These are phyloP conservation scores for Lyophyllum shimeji DNA, from an alignment of 768 basidiomycete genomes.

Conservation along the genomic window DNA sequence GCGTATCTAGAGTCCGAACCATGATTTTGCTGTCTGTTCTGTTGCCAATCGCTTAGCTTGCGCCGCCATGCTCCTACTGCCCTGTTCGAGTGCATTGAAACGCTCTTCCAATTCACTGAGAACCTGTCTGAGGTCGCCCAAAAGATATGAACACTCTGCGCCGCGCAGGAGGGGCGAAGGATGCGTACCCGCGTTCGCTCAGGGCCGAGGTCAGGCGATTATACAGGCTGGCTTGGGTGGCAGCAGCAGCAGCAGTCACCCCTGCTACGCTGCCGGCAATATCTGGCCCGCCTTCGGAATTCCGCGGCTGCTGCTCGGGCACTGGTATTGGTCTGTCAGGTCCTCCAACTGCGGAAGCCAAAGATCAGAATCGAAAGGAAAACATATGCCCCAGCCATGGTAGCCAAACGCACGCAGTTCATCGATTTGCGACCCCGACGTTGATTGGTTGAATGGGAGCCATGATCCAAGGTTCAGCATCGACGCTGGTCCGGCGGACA, in stretches of 20 bases:
- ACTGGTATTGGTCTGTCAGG: conserved; percentile 57
- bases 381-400: background rate
- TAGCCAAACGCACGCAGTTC: conserved; percentile 43
- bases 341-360: conserved; percentile 56
- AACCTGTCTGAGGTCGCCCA: conserved; percentile 48
- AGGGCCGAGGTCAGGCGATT: conserved; percentile 51
- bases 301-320: conserved; percentile 18
- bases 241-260: conserved; percentile 20
- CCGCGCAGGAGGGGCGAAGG: background rate
- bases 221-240: conserved; percentile 41
- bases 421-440: conserved; percentile 63
- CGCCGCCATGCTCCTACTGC: conserved; percentile 62
- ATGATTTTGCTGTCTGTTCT: conserved; percentile 61
- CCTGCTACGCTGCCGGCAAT: conserved; percentile 13
- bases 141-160: background rate
- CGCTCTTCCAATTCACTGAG: conserved; percentile 60
- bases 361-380: background rate
- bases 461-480: conserved; percentile 47
- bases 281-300: conserved; percentile 3
- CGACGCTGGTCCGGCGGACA: conserved; percentile 57
- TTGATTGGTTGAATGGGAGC: conserved; percentile 48
- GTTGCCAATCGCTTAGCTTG: conserved; percentile 70
- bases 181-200: conserved; percentile 61
- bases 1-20: conserved; percentile 54
- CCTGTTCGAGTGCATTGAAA: conserved; percentile 63